Percentiles rank a stretch among this genome's conserved stretches.
Conservation (phyloP, 495 filamentous ascomycete species). For the Penicillium argentinense region DNA sequence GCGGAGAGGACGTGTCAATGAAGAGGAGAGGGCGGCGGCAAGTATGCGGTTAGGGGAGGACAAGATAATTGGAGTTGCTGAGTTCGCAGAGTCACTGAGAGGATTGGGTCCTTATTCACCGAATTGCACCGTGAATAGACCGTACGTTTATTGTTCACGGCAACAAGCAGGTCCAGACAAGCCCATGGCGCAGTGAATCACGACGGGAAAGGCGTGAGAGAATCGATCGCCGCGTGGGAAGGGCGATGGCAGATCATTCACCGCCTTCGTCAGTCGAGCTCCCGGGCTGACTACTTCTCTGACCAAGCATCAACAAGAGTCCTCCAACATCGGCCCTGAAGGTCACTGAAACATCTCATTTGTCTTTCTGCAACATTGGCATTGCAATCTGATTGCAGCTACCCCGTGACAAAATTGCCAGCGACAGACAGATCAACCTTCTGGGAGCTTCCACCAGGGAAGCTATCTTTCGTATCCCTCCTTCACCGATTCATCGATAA, state of each 20-base stretch:
- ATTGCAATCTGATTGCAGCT: not conserved
- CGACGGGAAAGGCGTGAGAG: conserved; percentile 20
- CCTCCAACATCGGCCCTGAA: conserved; percentile 2
- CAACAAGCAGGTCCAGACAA: conserved; percentile 14
- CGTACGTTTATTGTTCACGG: conserved; percentile 6
- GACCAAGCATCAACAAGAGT: conserved; percentile 6
- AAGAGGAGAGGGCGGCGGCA: conserved; percentile 9
- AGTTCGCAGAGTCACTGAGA: not conserved
- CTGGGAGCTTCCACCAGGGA: conserved; percentile 41
- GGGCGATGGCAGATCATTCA: conserved; percentile 15
- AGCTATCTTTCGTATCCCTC: conserved; percentile 29
- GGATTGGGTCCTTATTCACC: conserved; percentile 7
- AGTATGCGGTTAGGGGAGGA: conserved; percentile 19
- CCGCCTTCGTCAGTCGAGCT: conserved; percentile 35
- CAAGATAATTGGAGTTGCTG: not conserved
- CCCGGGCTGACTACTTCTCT: conserved; percentile 9
- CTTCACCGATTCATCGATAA: conserved; percentile 20
- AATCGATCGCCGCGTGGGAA: conserved; percentile 26
- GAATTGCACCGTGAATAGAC: conserved; percentile 2
- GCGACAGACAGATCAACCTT: conserved; percentile 2
- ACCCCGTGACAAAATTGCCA: not conserved
- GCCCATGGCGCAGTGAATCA: conserved; percentile 16
- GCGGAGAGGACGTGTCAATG: conserved; percentile 7
- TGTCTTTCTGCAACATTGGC: not conserved
- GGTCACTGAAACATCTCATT: not conserved